Evolutionary conservation across 495 filamentous ascomycete genomes (phyloP), one percentile per base, ranked within the genome.

Genomic region (Monascus purpureus): DNA sequence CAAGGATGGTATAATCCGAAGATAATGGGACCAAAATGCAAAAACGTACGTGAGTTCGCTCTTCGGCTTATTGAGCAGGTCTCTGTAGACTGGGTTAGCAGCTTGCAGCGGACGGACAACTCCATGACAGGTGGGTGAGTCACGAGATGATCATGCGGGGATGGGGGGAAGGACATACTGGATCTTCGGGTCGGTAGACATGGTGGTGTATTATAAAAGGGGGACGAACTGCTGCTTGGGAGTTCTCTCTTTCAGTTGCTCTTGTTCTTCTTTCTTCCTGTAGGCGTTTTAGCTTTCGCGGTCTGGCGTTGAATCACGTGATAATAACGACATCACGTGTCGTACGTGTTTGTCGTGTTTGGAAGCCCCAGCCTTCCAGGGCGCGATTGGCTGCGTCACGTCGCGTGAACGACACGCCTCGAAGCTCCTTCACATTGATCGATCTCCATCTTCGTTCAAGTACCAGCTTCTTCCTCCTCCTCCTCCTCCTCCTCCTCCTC

Each of bases 11-110:
- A n/a, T n/a, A n/a, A n/a, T n/a, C n/a, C n/a, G n/a, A n/a, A n/a
- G n/a, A n/a, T n/a, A n/a, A n/a, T 42, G 41, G 26, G 33, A 23
- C 25, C 27, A 25, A 32, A 32, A 31, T 37, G 32, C 22, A 42
- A 39, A 25, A 12, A 70, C 77, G 32, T 70, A 85, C 78, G 79
- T 87, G 51, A 88, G 72, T 47, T 88, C 82, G 44, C 57, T 67
- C 52, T 78, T 76, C 26, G 81, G 78, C 66, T 88, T 88, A 45
- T 68, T 72, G 34, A 86, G 70, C 36, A 88, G 72, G 43, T 88
- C 81, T 59, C 82, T 88, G 49, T 42, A 15, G 15, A 16, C 24
- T 12, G 11, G 28, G 36, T 58, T 52, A 63, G 53, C 42, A 37
- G 37, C 14, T 31, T 22, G 31, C 43, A 28, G 39, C 41, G n/a